Conservation (phyloP, 116 monocot species). For the Zostera marina region DNA sequence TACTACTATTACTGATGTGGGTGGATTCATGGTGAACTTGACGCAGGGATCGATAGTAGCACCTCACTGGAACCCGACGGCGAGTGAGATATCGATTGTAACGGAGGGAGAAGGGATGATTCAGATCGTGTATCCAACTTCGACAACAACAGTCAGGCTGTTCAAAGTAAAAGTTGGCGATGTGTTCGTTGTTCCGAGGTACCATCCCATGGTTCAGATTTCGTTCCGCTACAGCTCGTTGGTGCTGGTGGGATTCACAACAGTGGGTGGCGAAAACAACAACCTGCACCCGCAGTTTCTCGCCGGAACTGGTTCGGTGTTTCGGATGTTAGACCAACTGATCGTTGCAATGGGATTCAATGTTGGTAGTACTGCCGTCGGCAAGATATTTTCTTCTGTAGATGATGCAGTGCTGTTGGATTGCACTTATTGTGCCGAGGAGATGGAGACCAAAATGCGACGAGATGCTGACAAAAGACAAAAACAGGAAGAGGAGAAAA, state of each 20-base stretch:
- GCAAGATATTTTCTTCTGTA: slow-evolving; percentile 18
- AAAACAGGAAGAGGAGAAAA: background rate
- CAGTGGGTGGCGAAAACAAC: slow-evolving; percentile 23
- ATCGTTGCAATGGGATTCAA: slow-evolving; percentile 25
- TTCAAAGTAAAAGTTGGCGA: slow-evolving; percentile 50
- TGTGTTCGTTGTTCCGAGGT: slow-evolving; percentile 46
- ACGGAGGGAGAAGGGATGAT: slow-evolving; percentile 41
- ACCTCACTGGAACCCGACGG: slow-evolving; percentile 79
- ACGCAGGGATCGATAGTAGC: slow-evolving; percentile 82
- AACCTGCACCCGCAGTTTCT: slow-evolving; percentile 35
- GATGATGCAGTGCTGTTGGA: slow-evolving; percentile 22
- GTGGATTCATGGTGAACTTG: slow-evolving; percentile 77
- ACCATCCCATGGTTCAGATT: slow-evolving; percentile 56
- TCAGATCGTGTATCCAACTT: slow-evolving; percentile 27
- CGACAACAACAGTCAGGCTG: background rate
- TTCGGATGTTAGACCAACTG: slow-evolving; percentile 21
- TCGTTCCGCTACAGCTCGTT: slow-evolving; percentile 41
- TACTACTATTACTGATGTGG: too few relatives aligned
- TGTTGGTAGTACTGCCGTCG: slow-evolving; percentile 11
- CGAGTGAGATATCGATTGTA: slow-evolving; percentile 50
- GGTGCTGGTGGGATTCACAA: slow-evolving; percentile 59
- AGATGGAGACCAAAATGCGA: slow-evolving; percentile 1
- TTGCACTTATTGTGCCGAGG: slow-evolving; percentile 42
- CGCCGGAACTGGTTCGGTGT: slow-evolving; percentile 37
- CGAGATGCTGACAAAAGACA: background rate